These are phyloP conservation scores for Lojkania enalia DNA, from an alignment of 2,329 filamentous ascomycete genomes.

Conservation along the genomic window DNA sequence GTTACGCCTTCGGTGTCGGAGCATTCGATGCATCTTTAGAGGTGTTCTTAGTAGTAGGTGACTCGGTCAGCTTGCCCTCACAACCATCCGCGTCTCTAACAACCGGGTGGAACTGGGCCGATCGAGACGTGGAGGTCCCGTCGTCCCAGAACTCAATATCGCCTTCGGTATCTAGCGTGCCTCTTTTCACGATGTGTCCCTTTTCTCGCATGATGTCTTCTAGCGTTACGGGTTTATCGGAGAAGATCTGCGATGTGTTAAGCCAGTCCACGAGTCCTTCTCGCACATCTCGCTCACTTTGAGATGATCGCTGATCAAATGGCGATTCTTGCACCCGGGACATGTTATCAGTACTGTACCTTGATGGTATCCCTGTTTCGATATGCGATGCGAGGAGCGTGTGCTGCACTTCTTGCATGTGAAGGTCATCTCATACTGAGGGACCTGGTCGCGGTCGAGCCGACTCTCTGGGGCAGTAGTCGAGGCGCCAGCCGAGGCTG, in stretches of 20 bases:
- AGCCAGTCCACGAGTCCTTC: not conserved
- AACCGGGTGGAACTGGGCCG: conserved; percentile 38
- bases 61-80: conserved; percentile 13
- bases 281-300: conserved; percentile 49
- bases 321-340: conserved; percentile 80
- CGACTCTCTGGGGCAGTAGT: conserved; percentile 39
- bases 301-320: conserved; percentile 90
- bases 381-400: conserved; percentile 81
- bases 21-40: too few species aligned
- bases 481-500: conserved; percentile 26
- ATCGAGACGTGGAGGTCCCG: conserved; percentile 50
- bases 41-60: not conserved
- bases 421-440: conserved; percentile 85
- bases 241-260: conserved; percentile 62
- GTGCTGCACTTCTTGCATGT: conserved; percentile 85
- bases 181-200: conserved; percentile 73
- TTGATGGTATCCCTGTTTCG: conserved; percentile 92
- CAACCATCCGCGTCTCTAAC: conserved; percentile 16
- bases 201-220: conserved; percentile 78
- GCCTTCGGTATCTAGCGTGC: conserved; percentile 69
- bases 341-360: conserved; percentile 89
- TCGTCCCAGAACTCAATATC: conserved; percentile 93
- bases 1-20: too few species aligned
- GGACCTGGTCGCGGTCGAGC: conserved; percentile 50
- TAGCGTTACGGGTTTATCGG: conserved; percentile 68